A percentile compares a stretch with the other conserved stretches of the same genome.
phyloP scores from a whole-genome alignment of 371 early-diverging fungal genomes.

The Saksenaea vasiformis region DNA sequence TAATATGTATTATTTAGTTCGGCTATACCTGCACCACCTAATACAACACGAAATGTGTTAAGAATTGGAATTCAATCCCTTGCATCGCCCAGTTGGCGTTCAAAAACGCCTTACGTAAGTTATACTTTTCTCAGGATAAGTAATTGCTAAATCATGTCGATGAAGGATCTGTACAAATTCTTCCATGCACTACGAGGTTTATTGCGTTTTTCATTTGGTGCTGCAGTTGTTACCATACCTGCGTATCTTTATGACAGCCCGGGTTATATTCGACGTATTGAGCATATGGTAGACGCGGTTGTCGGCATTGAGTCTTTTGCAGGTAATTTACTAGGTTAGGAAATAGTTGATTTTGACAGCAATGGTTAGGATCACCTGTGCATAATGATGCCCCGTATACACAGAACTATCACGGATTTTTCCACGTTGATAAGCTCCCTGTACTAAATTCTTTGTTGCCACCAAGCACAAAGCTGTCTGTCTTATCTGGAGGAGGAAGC shows the following conservation, averaged over 20 bases:
- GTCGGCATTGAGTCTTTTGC: conserved; percentile 93
- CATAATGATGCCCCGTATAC: conserved; percentile 53
- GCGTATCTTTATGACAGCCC: conserved; percentile 71
- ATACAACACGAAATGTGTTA: conserved; percentile 60
- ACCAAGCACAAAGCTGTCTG: conserved; percentile 70
- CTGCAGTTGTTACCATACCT: conserved; percentile 83
- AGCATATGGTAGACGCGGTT: conserved; percentile 84
- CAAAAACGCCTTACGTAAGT: conserved; percentile 58
- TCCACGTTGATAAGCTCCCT: conserved; percentile 84
- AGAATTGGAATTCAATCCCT: conserved; percentile 81
- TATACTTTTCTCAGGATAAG: neutral
- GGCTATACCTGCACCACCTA: conserved; percentile 45
- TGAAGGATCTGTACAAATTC: conserved; percentile 68
- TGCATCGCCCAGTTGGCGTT: conserved; percentile 77
- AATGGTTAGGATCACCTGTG: conserved; percentile 42
- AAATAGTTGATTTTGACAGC: neutral
- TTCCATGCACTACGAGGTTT: conserved; percentile 75
- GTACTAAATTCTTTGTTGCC: conserved; percentile 78
- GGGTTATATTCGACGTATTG: conserved; percentile 70
- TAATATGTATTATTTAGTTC: conserved; percentile 35
- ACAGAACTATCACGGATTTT: conserved; percentile 85
- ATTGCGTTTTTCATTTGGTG: conserved; percentile 76
- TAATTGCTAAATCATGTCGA: neutral
- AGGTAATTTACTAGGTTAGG: conserved; percentile 44
- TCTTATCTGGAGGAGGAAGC: conserved; percentile 62